Percentiles rank a stretch among this genome's conserved stretches.
phyloP scores from a whole-genome alignment of 1,284 basidiomycete genomes.

The Apiotrichum gracile region DNA sequence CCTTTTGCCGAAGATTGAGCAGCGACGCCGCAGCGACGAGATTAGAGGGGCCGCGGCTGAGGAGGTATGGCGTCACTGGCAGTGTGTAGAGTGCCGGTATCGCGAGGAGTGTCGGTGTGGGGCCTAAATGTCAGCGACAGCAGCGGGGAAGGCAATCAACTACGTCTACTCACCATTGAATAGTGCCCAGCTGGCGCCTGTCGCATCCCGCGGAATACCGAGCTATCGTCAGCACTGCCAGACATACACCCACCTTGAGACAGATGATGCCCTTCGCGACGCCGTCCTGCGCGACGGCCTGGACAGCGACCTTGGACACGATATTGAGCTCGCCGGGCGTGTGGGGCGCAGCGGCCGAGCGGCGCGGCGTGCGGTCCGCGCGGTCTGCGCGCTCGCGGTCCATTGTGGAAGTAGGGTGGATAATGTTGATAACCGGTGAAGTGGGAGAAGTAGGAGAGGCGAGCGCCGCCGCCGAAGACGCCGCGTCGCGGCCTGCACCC shows the following conservation, averaged over 20 bases:
- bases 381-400: neutral
- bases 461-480: no score
- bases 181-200: constrained; percentile 20
- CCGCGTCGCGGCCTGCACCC: no score
- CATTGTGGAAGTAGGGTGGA: neutral
- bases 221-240: neutral
- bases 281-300: constrained; percentile 24
- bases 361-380: neutral
- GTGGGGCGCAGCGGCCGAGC: neutral
- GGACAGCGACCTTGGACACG: constrained; percentile 32
- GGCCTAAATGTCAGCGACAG: neutral
- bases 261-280: constrained; percentile 27
- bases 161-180: constrained; percentile 26
- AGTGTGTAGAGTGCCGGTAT: constrained; percentile 32
- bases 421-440: neutral
- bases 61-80: constrained; percentile 17
- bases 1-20: constrained; percentile 18
- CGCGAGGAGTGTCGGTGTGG: constrained; percentile 22
- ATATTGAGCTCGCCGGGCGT: constrained; percentile 16
- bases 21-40: constrained; percentile 21
- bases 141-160: neutral
- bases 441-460: no score
- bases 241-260: constrained; percentile 26
- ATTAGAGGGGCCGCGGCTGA: neutral
- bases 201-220: neutral